Percentiles rank a stretch among this genome's conserved stretches.
These are phyloP conservation scores for Draba incana DNA, from an alignment of 345 rosid species.

Conservation along the genomic window DNA sequence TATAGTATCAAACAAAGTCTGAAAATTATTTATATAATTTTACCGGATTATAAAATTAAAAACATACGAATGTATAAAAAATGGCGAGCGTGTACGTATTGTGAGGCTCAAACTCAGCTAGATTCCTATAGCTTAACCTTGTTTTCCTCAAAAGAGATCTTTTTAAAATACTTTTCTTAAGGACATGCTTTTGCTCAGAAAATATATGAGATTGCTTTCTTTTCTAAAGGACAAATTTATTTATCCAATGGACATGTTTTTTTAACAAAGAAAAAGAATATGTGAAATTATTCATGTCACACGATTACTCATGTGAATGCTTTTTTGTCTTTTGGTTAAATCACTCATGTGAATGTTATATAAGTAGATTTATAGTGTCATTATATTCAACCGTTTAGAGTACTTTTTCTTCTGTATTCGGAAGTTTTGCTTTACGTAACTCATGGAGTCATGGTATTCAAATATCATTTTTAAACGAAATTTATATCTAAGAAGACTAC, in stretches of 20 bases:
- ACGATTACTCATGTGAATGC: neutral
- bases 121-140: slow-evolving; percentile 43
- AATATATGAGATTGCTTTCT: slow-evolving; percentile 1
- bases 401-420: too few relatives aligned
- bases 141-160: slow-evolving; percentile 35
- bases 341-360: neutral
- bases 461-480: neutral
- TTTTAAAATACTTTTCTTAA: slow-evolving; percentile 1
- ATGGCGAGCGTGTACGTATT: slow-evolving; percentile 38
- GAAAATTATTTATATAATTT: slow-evolving; percentile 1
- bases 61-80: slow-evolving; percentile 25
- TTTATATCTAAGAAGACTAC: neutral
- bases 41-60: neutral
- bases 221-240: neutral
- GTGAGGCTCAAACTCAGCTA: slow-evolving; percentile 44
- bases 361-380: neutral
- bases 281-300: neutral
- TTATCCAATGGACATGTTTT: neutral
- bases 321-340: too few relatives aligned
- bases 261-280: neutral
- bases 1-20: neutral
- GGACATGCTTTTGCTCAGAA: slow-evolving; percentile 32
- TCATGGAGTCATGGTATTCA: neutral
- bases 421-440: neutral
- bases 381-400: neutral